Evolutionary conservation across 1,284 basidiomycete genomes (phyloP), one percentile per base, ranked within the genome.

Genomic region (Ganoderma sinense): DNA sequence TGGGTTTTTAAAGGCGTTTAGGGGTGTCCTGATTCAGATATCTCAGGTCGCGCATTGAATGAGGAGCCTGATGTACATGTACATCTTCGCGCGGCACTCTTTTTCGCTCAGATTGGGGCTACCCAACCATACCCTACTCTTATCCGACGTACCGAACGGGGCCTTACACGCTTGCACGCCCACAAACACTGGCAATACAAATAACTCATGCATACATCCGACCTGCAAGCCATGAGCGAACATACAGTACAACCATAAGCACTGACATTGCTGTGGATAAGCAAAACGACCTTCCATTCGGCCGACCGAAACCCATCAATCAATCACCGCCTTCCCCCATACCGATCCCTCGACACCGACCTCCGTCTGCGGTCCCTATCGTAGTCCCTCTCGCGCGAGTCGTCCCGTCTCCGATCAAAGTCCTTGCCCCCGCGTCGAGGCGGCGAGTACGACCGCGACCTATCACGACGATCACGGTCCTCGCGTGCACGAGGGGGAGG

Each of bases 271-370:
- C 8, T 29, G 16, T 31, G 14, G 5, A 55, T 18, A 55, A 45
- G 61, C 62, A 56, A 61, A 65, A 39, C 65, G 65, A 33, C 71
- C 69, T 72, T 72, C 71, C 71, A 72, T 70, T 69, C 69, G 39
- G 69, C 67, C 71, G 59, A 59, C 63, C 43, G 60, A 31, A 62
- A 58, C 29, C 18, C 23, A 58, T 13, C 48, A 2, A 10, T 48
- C 48, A 40, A 39, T 16, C 53, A 13, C 67, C 69, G 71, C 43
- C 73, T 67, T 55, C 73, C 62, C 16, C 68, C 68, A 65, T 74
- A 75, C 73, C 73, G 63, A 26, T 75, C 76, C 48, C 73, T 66
- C 36, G 76, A 75, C 4, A 69, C 70, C 40, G 76, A 74, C 63
- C 71, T 64, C n/a, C 74, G 69, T 48, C 74, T 75, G 14, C 74